Conservation (phyloP, 2,329 filamentous ascomycete genomes). For the Knufia fluminis region DNA sequence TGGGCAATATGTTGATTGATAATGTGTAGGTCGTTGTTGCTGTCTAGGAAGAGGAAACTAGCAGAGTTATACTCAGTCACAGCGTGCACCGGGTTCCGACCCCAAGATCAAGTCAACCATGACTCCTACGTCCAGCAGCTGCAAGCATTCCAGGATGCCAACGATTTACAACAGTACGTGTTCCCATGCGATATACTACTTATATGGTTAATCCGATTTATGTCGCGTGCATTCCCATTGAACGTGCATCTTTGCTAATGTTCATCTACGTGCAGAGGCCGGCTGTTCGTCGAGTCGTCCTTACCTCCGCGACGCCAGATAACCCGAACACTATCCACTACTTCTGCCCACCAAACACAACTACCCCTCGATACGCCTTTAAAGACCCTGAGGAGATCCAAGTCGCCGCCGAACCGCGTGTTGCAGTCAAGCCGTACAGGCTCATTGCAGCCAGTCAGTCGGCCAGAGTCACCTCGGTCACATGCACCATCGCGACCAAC, state of each 20-base stretch:
- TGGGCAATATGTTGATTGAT: constrained; percentile 26
- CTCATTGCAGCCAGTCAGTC: constrained; percentile 7
- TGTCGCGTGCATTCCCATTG: not conserved
- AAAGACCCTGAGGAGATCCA: constrained; percentile 1
- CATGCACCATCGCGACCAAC: not conserved
- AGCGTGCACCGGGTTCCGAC: constrained; percentile 38
- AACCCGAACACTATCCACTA: constrained; percentile 15
- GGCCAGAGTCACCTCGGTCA: constrained; percentile 1
- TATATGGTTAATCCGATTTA: no score
- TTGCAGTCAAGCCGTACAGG: not conserved
- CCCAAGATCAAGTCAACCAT: constrained; percentile 44
- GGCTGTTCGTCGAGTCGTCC: constrained; percentile 47
- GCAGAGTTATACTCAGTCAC: constrained; percentile 79
- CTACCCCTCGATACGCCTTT: not conserved
- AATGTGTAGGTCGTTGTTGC: constrained; percentile 48
- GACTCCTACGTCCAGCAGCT: constrained; percentile 45
- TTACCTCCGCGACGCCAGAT: constrained; percentile 35
- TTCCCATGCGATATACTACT: no score
- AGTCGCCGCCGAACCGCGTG: constrained; percentile 6
- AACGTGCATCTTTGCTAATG: constrained; percentile 19
- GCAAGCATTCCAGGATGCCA: constrained; percentile 47
- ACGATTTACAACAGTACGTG: constrained; percentile 49
- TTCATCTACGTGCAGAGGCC: constrained; percentile 37
- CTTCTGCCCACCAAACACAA: not conserved
- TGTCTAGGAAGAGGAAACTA: constrained; percentile 83